phyloP scores from a whole-genome alignment of 768 basidiomycete species.

The Rhizopogon roseolus region DNA sequence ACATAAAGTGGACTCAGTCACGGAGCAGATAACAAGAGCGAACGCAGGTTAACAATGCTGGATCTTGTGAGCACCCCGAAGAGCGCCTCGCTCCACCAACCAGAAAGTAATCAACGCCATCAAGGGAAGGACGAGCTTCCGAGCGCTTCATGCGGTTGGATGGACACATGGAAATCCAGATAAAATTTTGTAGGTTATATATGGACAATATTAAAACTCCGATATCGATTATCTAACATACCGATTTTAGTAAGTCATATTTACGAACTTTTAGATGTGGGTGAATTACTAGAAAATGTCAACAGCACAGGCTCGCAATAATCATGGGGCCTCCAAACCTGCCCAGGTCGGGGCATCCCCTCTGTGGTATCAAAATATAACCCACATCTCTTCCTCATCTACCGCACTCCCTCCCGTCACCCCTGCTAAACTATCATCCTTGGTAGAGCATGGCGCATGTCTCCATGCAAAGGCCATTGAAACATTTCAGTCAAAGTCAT shows the following conservation, averaged over 20 bases:
- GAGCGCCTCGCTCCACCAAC: constrained; percentile 76
- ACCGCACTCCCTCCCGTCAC: constrained; percentile 29
- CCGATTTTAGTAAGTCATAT: not conserved
- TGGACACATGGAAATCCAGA: no score
- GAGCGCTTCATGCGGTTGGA: constrained; percentile 2
- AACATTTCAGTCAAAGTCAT: constrained; percentile 47
- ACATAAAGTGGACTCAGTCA: constrained; percentile 45
- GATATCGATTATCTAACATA: no score
- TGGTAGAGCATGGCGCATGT: constrained; percentile 40
- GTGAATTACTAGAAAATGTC: not conserved
- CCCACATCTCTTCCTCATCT: constrained; percentile 31
- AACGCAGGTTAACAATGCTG: constrained; percentile 31
- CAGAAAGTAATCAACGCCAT: constrained; percentile 59
- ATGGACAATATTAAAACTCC: no score
- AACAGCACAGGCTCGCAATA: constrained; percentile 3
- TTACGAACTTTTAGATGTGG: not conserved
- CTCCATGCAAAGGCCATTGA: constrained; percentile 41
- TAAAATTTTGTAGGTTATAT: no score
- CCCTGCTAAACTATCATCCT: constrained; percentile 37
- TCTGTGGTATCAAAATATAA: constrained; percentile 50
- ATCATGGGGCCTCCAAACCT: constrained; percentile 7
- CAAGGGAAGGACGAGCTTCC: constrained; percentile 46
- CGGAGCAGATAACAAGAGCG: constrained; percentile 27
- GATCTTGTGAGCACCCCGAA: constrained; percentile 47
- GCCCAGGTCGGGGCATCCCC: constrained; percentile 30